These are phyloP conservation scores for Urostyla sp. DNA, from an alignment of 73 alveolate genomes.

Conservation along the genomic window DNA sequence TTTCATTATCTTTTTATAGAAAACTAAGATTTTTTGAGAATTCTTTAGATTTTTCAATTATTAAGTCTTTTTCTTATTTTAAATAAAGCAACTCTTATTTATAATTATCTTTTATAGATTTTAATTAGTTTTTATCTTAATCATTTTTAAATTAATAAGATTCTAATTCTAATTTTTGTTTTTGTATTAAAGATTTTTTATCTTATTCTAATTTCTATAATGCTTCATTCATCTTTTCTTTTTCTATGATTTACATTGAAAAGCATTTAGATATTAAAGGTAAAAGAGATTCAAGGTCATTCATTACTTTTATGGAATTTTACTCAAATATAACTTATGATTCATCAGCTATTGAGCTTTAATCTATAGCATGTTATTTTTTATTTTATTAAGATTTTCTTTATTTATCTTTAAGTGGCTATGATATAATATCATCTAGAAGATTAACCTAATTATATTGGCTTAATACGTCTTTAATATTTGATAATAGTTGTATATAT, in stretches of 20 bases:
- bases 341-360: neutral
- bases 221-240: conserved; percentile 5
- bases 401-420: neutral
- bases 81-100: conserved; percentile 4
- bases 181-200: too few species aligned
- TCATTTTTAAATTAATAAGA: neutral
- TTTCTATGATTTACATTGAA: neutral
- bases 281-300: conserved; percentile 25
- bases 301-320: neutral
- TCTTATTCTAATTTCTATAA: too few species aligned
- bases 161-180: neutral
- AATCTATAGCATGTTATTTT: neutral
- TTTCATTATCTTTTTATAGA: conserved; percentile 2
- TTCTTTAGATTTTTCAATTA: conserved; percentile 13
- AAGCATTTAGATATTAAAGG: conserved; percentile 16
- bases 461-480: neutral
- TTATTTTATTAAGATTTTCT: too few species aligned
- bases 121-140: neutral
- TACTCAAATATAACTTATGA: neutral
- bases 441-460: conserved; percentile 20
- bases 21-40: conserved; percentile 14
- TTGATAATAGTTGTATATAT: neutral
- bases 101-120: conserved; percentile 6
- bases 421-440: conserved; percentile 19
- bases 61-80: conserved; percentile 17